Percentiles rank a stretch among this genome's conserved stretches.
Conservation (phyloP, 176 grass and related monocot species). For the Aechmea fasciata region DNA sequence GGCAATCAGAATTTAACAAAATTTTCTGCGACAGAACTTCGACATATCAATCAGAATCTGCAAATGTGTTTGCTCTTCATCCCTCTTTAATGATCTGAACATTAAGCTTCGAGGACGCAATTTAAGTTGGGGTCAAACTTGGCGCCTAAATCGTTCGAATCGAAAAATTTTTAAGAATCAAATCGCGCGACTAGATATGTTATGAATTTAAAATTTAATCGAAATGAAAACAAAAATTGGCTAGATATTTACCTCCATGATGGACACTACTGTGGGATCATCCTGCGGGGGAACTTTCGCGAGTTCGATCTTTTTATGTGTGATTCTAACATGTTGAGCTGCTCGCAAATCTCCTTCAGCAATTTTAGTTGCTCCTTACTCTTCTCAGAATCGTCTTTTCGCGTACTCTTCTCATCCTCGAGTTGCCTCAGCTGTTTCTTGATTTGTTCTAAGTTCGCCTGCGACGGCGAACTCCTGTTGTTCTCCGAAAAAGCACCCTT, state of each 20-base stretch:
- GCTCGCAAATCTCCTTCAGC: constrained; percentile 65
- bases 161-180: not conserved
- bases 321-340: constrained; percentile 56
- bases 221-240: not conserved
- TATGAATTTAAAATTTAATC: not conserved
- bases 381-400: constrained; percentile 23
- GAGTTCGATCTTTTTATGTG: constrained; percentile 36
- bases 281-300: constrained; percentile 35
- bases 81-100: too few species aligned
- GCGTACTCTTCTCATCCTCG: constrained; percentile 47
- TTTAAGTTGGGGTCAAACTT: too few species aligned
- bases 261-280: constrained; percentile 31
- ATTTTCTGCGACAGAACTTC: not conserved
- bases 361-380: constrained; percentile 64
- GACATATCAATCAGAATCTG: too few species aligned
- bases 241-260: constrained; percentile 68
- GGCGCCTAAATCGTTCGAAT: too few species aligned
- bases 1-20: not conserved
- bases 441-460: constrained; percentile 40
- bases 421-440: constrained; percentile 50
- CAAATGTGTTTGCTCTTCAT: too few species aligned
- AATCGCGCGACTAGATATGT: not conserved
- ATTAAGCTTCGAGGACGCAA: too few species aligned
- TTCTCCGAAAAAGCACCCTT: constrained; percentile 9
- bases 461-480: constrained; percentile 20